Evolutionary conservation across 2,329 filamentous ascomycete species (phyloP).

Genomic region (Venturia effusa): DNA sequence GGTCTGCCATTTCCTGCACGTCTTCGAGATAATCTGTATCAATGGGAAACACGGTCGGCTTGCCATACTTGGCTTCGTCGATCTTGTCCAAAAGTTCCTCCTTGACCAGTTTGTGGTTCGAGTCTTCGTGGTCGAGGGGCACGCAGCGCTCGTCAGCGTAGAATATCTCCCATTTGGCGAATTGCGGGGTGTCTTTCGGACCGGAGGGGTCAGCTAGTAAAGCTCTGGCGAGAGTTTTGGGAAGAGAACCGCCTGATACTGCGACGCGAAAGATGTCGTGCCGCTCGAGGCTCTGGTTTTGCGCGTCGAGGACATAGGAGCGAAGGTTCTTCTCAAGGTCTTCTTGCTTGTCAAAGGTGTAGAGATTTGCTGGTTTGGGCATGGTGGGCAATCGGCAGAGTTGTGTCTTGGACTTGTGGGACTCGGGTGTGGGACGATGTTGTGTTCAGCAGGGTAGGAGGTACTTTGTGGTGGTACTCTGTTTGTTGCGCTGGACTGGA

Average conservation of each 20-base stretch:
- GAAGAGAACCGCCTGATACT: constrained; percentile 88
- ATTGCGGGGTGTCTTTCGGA: constrained; percentile 55
- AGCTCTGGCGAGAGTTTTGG: constrained; percentile 75
- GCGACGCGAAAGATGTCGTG: constrained; percentile 83
- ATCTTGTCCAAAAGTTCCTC: constrained; percentile 82
- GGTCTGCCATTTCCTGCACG: constrained; percentile 82
- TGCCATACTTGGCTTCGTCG: constrained; percentile 44
- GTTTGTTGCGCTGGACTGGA: not conserved
- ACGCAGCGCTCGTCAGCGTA: constrained; percentile 97
- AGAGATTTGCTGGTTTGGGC: constrained; percentile 43
- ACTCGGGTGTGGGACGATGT: not conserved
- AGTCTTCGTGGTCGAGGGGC: constrained; percentile 81
- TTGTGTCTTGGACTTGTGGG: not conserved
- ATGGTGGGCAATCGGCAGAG: not conserved
- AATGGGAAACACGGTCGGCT: constrained; percentile 70
- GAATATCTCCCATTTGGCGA: constrained; percentile 93
- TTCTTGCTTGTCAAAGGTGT: constrained; percentile 61
- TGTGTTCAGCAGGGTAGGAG: too few relatives aligned
- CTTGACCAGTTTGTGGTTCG: constrained; percentile 86
- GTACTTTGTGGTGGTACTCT: not conserved
- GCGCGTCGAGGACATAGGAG: constrained; percentile 69
- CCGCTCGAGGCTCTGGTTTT: constrained; percentile 67
- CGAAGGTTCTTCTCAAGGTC: constrained; percentile 68
- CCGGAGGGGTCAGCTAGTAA: constrained; percentile 48
- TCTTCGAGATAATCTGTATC: constrained; percentile 60